Evolutionary conservation across 2,329 filamentous ascomycete genomes (phyloP), one percentile per base, ranked within the genome.

Genomic region (Fusarium sp.): DNA sequence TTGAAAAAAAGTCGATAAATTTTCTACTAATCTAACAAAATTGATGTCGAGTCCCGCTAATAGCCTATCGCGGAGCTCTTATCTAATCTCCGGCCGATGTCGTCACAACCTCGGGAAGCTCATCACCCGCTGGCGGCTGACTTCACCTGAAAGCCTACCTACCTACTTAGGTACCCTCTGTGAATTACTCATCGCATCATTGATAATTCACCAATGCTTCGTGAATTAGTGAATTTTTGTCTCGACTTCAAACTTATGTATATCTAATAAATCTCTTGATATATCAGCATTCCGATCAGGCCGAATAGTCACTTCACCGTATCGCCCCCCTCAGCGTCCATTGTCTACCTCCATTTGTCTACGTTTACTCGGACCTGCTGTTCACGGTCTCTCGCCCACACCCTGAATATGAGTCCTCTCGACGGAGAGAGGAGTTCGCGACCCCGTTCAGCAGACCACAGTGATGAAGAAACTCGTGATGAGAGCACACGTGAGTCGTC

Each of bases 41-140:
- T n/a, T n/a, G n/a, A n/a, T n/a, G n/a, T n/a, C n/a, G n/a, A n/a
- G n/a, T n/a, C n/a, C n/a, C n/a, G n/a, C n/a, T n/a, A n/a, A n/a
- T 19, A 19, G 19, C 19, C 19, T 19, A 25, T 31, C 36, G 17
- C 14, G 15, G 36, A 15, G 27, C 10, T 25, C 53, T 61, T 67
- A 67, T 67, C 64, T 66, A 60, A 67, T 67, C 64, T 66, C 61
- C 64, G 64, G 25, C 14, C 35, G 46, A 67, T 67, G 64, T 67
- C 64, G 64, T 67, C 64, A 67, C 64, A 63, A 63, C 45, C 64
- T 67, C 27, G 31, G 42, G 53, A 37, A 64, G 61, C 64, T 63
- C 37, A 33, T 23, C 39, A 33, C 27, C 39, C 23, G 31, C 41
- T 44, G 23, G 50, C 39, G 19, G 31, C 41, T 44, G 23, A 52